A percentile compares a stretch with the other conserved stretches of the same genome.
phyloP scores from a whole-genome alignment of 306 rosid species.

The Quercus suber region DNA sequence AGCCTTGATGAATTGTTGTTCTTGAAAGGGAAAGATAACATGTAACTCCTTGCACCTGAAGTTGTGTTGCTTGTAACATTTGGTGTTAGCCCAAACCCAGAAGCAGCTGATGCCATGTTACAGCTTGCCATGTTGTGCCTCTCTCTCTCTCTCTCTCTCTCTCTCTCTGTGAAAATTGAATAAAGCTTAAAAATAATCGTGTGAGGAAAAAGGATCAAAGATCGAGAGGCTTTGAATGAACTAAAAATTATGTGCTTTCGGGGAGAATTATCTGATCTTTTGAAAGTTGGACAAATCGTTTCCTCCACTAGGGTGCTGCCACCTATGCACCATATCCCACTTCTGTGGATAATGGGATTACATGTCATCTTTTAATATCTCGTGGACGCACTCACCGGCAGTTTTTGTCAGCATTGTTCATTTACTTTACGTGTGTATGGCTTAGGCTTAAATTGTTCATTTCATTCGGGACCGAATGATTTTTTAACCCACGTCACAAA shows the following conservation, averaged over 20 bases:
- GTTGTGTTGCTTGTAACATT: slow-evolving; percentile 37
- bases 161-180: background rate
- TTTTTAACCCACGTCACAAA: too few relatives aligned
- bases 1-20: slow-evolving; percentile 41
- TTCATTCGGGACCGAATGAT: too few relatives aligned
- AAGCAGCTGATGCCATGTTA: slow-evolving; percentile 81
- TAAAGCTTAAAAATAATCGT: slow-evolving; percentile 1
- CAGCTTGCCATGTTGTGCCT: slow-evolving; percentile 43
- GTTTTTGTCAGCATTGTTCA: too few relatives aligned
- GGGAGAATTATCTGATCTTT: slow-evolving; percentile 52
- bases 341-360: slow-evolving; percentile 51
- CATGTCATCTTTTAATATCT: slow-evolving; percentile 16
- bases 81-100: slow-evolving; percentile 58
- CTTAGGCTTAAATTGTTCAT: too few relatives aligned
- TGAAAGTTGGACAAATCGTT: slow-evolving; percentile 33
- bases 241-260: slow-evolving; percentile 12
- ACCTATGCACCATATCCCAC: slow-evolving; percentile 64
- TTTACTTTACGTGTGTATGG: too few relatives aligned
- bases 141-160: background rate
- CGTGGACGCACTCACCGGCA: background rate
- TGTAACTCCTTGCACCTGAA: slow-evolving; percentile 30
- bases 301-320: slow-evolving; percentile 64
- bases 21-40: slow-evolving; percentile 44
- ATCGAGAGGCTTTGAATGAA: slow-evolving; percentile 44
- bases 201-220: slow-evolving; percentile 5